phyloP scores from a whole-genome alignment of 495 filamentous ascomycete species.

The Aspergillus wentii region DNA sequence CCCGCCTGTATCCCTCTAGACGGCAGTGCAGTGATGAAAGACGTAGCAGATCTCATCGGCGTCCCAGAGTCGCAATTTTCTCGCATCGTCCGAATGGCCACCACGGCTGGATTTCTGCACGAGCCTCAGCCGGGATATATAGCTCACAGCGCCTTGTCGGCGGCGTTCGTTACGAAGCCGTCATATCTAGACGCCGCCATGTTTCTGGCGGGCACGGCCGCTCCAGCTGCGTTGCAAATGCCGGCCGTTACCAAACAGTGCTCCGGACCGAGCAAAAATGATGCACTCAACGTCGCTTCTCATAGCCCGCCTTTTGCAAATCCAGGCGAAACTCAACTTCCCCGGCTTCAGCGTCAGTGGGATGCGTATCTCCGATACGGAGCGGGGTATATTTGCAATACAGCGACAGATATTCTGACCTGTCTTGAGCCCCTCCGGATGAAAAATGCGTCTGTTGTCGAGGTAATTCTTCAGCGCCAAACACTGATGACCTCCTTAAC shows the following conservation, averaged over 20 bases:
- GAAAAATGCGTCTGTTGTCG: constrained; percentile 21
- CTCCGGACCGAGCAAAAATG: constrained; percentile 6
- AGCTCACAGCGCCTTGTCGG: constrained; percentile 32
- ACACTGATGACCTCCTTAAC: too few species aligned
- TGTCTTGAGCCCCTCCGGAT: constrained; percentile 15
- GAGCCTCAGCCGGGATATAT: constrained; percentile 28
- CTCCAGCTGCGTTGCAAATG: constrained; percentile 32
- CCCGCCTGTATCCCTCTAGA: constrained; percentile 35
- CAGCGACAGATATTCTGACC: constrained; percentile 19
- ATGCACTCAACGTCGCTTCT: constrained; percentile 19
- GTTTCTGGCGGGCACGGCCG: constrained; percentile 28
- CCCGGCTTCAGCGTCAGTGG: constrained; percentile 27
- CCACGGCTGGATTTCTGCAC: constrained; percentile 31
- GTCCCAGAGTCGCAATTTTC: constrained; percentile 29
- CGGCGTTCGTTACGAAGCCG: constrained; percentile 26
- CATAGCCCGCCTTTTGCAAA: constrained; percentile 7
- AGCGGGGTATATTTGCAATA: constrained; percentile 9
- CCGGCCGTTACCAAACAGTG: constrained; percentile 25
- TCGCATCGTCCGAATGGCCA: constrained; percentile 30
- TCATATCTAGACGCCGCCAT: constrained; percentile 30
- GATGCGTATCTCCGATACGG: constrained; percentile 20
- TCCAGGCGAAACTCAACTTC: constrained; percentile 14
- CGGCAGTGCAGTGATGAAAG: constrained; percentile 25
- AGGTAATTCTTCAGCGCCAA: constrained; percentile 24
- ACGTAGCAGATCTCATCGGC: constrained; percentile 38